phyloP scores from a whole-genome alignment of 495 filamentous ascomycete genomes.

The Penicillium coffeae region DNA sequence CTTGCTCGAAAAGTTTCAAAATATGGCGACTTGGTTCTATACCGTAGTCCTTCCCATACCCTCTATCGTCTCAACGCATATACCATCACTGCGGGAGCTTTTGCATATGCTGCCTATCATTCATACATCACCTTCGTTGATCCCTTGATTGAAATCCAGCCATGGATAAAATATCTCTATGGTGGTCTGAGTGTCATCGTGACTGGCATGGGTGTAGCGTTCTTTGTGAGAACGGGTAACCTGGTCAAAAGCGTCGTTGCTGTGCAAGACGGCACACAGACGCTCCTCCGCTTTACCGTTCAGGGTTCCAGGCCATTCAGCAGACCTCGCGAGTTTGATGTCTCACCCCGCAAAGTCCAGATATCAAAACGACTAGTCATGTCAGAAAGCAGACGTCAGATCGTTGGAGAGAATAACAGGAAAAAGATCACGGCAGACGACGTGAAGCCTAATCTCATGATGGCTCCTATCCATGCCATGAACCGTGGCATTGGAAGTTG shows the following conservation, averaged over 20 bases:
- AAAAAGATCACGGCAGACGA: not conserved
- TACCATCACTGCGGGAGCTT: constrained; percentile 43
- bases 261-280: constrained; percentile 25
- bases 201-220: constrained; percentile 42
- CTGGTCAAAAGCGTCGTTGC: constrained; percentile 37
- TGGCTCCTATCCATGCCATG: constrained; percentile 32
- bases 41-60: constrained; percentile 59
- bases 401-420: not conserved
- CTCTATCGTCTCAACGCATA: constrained; percentile 24
- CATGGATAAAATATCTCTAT: constrained; percentile 38
- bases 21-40: constrained; percentile 47
- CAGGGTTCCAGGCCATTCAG: constrained; percentile 41
- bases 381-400: not conserved
- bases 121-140: constrained; percentile 43
- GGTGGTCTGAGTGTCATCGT: constrained; percentile 41
- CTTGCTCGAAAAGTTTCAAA: constrained; percentile 35
- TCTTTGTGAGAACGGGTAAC: constrained; percentile 32
- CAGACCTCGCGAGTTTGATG: constrained; percentile 37
- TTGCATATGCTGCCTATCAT: constrained; percentile 53
- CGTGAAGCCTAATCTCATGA: constrained; percentile 27
- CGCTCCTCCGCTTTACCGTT: constrained; percentile 34
- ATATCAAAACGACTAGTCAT: constrained; percentile 22
- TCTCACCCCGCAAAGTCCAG: constrained; percentile 17
- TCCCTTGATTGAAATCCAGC: constrained; percentile 27
- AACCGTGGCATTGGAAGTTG: constrained; percentile 32